Conservation (phyloP, 2,329 filamentous ascomycete species). For the Trichoderma citrinoviride region DNA sequence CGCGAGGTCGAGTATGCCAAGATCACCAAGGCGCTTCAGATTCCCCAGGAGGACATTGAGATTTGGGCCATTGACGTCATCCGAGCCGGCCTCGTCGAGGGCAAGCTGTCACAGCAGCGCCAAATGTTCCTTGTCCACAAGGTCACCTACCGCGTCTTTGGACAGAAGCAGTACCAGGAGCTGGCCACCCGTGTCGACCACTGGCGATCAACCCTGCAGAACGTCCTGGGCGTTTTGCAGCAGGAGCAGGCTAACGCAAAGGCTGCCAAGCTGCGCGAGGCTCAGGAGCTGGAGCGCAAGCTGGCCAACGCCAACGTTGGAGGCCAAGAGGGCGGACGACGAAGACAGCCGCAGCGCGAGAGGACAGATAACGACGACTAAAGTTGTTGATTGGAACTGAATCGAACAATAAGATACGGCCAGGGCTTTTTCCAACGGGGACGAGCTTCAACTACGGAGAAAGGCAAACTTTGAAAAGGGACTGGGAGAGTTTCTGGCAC, state of each 20-base stretch:
- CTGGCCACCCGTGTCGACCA: constrained; percentile 86
- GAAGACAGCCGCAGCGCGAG: constrained; percentile 38
- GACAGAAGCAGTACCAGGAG: constrained; percentile 97
- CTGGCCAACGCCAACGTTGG: constrained; percentile 42
- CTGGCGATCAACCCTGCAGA: constrained; percentile 79
- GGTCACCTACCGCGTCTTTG: constrained; percentile 94
- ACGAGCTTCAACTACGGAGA: neutral
- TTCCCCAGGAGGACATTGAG: constrained; percentile 82
- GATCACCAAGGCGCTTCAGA: constrained; percentile 81
- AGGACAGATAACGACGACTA: constrained; percentile 58
- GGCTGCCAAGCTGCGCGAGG: constrained; percentile 73
- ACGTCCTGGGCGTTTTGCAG: constrained; percentile 74
- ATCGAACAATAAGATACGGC: constrained; percentile 5
- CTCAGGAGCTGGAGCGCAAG: constrained; percentile 69
- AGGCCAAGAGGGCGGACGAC: constrained; percentile 34
- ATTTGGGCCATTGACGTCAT: constrained; percentile 99
- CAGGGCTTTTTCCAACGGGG: neutral
- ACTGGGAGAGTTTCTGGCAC: constrained; percentile 24
- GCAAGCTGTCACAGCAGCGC: constrained; percentile 90
- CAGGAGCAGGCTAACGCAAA: constrained; percentile 78
- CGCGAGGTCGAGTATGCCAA: constrained; percentile 84
- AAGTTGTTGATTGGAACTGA: constrained; percentile 24
- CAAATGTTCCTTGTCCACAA: constrained; percentile 94
- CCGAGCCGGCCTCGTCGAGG: constrained; percentile 90
- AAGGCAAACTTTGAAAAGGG: constrained; percentile 12